These are phyloP conservation scores for Zasmidium angulare DNA, from an alignment of 2,329 filamentous ascomycete genomes.

Conservation along the genomic window DNA sequence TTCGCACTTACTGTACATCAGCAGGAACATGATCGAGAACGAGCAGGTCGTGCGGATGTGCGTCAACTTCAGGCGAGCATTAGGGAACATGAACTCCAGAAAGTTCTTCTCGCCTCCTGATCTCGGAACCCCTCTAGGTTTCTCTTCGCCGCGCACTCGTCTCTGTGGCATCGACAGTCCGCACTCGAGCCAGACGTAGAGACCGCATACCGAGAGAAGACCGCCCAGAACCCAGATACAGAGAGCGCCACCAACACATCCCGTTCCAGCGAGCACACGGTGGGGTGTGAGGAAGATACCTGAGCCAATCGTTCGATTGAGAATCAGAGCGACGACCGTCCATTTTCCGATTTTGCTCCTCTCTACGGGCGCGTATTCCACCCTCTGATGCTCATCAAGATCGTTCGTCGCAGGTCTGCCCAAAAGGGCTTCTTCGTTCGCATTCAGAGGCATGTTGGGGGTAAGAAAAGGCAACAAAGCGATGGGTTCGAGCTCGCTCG, in stretches of 20 bases:
- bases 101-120: constrained; percentile 52
- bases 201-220: constrained; percentile 38
- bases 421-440: constrained; percentile 19
- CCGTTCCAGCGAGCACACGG: constrained; percentile 23
- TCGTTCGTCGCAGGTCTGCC: constrained; percentile 12
- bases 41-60: constrained; percentile 40
- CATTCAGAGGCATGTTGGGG: constrained; percentile 20
- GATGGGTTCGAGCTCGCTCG: background rate
- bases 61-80: constrained; percentile 39
- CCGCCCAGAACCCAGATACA: constrained; percentile 44
- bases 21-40: constrained; percentile 48
- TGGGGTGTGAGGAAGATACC: constrained; percentile 28
- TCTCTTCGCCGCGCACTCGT: constrained; percentile 34
- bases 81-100: constrained; percentile 48
- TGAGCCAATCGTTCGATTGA: constrained; percentile 29
- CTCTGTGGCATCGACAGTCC: constrained; percentile 50
- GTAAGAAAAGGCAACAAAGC: background rate
- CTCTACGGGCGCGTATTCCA: constrained; percentile 19
- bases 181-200: constrained; percentile 45
- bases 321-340: constrained; percentile 23
- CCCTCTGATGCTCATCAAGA: constrained; percentile 20
- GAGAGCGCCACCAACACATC: constrained; percentile 33
- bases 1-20: too few species aligned
- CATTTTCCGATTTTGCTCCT: constrained; percentile 23
- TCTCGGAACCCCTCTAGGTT: constrained; percentile 45